Percentiles rank a stretch among this genome's conserved stretches.
Evolutionary conservation across 1,139 yeast species (phyloP).

Genomic region (Hyphopichia khmerensis): DNA sequence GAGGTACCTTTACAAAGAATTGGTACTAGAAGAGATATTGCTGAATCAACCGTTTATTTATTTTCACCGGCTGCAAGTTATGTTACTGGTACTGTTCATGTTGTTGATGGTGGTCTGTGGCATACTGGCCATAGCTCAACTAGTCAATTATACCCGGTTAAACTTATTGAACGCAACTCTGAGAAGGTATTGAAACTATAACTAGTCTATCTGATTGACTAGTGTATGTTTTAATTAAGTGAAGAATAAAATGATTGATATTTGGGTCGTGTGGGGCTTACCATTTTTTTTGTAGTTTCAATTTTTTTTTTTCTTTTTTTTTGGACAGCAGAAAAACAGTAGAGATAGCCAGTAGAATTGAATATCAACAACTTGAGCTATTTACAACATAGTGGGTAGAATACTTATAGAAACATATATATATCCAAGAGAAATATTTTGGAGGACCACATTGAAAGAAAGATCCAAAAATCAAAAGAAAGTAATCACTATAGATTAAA

Average conservation of each 20-base stretch:
- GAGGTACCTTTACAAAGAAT: constrained; percentile 70
- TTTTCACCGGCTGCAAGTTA: constrained; percentile 77
- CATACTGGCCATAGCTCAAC: constrained; percentile 52
- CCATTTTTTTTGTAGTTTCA: too few species aligned
- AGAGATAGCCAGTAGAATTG: not conserved
- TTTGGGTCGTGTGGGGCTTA: too few species aligned
- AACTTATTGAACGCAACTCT: constrained; percentile 18
- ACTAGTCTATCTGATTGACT: not conserved
- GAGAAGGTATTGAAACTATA: constrained; percentile 11
- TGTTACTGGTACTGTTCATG: constrained; percentile 70
- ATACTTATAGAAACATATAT: too few species aligned
- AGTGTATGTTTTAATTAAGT: too few species aligned
- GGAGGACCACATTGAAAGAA: too few species aligned
- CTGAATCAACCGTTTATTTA: constrained; percentile 77
- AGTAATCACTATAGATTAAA: too few species aligned
- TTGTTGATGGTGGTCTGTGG: constrained; percentile 91
- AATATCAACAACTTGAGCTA: not conserved
- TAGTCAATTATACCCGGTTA: constrained; percentile 33
- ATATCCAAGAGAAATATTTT: too few species aligned
- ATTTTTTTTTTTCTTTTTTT: too few species aligned
- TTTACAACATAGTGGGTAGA: too few species aligned
- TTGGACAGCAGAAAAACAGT: too few species aligned
- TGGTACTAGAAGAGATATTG: constrained; percentile 76
- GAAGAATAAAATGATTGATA: too few species aligned
- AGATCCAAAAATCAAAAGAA: too few species aligned